Evolutionary conservation across 208 protist species (phyloP), one percentile per base, ranked within the genome.

Genomic region (Crithidia bombi): DNA sequence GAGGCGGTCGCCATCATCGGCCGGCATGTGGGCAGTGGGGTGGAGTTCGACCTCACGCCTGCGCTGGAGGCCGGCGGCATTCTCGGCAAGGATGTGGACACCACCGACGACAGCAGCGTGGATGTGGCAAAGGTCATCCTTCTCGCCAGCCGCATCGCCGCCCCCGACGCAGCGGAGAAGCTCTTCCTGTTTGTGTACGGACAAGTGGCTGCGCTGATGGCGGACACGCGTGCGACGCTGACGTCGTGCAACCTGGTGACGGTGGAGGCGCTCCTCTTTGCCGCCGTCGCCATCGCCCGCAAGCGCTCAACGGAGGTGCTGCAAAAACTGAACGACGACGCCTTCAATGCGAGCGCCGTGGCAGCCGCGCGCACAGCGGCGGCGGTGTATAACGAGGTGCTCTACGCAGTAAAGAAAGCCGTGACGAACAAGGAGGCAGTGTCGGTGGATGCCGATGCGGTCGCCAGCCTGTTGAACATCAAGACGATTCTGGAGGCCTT

Each of bases 201-300:
- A 4, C 71, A 83, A 38, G 64, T 70, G 17, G 49, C 32, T 0
- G 58, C 62, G 21, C 41, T 77, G 43, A 57, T 77, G 55, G 58
- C 62, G 19, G 56, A 77, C 64, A 65, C 57, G 32, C 55, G 30
- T 23, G 63, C 23, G 47, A 75, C 74, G 15, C 69, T 74, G 68
- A 85, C 69, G 35, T 78, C 84, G 7, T 81, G 75, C 2, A 89
- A 92, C 69, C 69, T 92, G 12, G 79, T 81, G 46, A 84, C 78
- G 4, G 65, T 94, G 28, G 91, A 96, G 79, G 83, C 82, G 14
- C 44, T 96, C 3, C 77, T 96, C 19, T 81, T 93, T 57, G 81
- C 85, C n/a, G 63, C 82, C 30, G 78, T 84, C 15, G 68, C 67
- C 14, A 43, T 92, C n/a, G 80, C 82, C 1, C 73, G 73, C 17